A percentile compares a stretch with the other conserved stretches of the same genome.
Conservation (phyloP, 805 yeast species). For the Candida adriatica region DNA sequence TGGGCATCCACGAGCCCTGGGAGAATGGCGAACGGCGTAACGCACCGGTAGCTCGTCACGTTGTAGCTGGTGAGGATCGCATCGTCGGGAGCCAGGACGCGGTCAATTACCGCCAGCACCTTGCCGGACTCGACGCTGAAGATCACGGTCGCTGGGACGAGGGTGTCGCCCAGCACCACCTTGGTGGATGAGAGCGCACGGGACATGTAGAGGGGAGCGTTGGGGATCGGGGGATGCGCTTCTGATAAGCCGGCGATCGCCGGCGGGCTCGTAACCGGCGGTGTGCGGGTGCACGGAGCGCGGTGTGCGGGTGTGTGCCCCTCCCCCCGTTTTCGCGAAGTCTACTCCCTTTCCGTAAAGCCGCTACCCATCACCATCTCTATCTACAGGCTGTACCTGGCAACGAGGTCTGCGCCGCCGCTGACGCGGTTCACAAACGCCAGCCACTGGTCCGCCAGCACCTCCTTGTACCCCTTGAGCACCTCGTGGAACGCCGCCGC, state of each 20-base stretch:
- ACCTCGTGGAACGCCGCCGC: constrained; percentile 37
- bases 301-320: too few relatives aligned
- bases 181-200: constrained; percentile 55
- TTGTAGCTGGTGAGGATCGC: constrained; percentile 35
- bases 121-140: constrained; percentile 52
- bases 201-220: too few relatives aligned
- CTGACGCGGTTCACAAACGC: neutral
- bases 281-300: too few relatives aligned
- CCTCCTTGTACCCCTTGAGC: constrained; percentile 35
- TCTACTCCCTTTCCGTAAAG: too few relatives aligned
- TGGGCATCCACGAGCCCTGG: constrained; percentile 94
- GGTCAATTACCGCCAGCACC: constrained; percentile 45
- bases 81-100: constrained; percentile 33
- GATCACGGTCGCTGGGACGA: constrained; percentile 57
- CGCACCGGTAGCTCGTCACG: constrained; percentile 41
- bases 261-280: too few relatives aligned
- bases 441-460: constrained; percentile 36
- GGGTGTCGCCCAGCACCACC: constrained; percentile 42
- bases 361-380: constrained; percentile 73
- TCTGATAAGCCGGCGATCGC: too few relatives aligned
- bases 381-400: too few relatives aligned
- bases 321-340: too few relatives aligned
- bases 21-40: constrained; percentile 58
- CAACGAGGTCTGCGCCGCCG: neutral
- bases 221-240: too few relatives aligned